These are phyloP conservation scores for Dichotomopilus funicola DNA, from an alignment of 2,329 filamentous ascomycete genomes.

Conservation along the genomic window DNA sequence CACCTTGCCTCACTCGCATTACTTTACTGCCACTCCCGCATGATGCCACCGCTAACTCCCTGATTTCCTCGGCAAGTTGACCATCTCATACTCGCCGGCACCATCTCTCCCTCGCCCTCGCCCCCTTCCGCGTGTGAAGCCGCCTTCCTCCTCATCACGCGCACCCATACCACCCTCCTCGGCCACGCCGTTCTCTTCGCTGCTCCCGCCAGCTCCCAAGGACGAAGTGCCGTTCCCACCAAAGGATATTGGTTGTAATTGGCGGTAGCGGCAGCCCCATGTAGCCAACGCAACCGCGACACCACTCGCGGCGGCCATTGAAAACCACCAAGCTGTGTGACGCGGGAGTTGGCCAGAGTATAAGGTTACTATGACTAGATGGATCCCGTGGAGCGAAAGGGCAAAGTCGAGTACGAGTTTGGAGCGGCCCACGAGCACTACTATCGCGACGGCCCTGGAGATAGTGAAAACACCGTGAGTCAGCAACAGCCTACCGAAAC, in stretches of 20 bases:
- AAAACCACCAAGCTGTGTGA: constrained; percentile 80
- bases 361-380: constrained; percentile 48
- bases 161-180: constrained; percentile 24
- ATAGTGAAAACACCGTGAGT: background rate
- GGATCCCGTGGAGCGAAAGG: constrained; percentile 57
- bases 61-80: constrained; percentile 33
- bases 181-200: constrained; percentile 19
- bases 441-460: constrained; percentile 70
- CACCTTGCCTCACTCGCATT: background rate
- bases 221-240: constrained; percentile 46
- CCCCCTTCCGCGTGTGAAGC: constrained; percentile 43
- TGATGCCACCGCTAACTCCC: background rate
- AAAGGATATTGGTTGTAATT: constrained; percentile 83
- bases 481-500: background rate
- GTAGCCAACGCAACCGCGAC: constrained; percentile 59
- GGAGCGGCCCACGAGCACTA: constrained; percentile 76
- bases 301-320: constrained; percentile 43
- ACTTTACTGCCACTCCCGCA: no score
- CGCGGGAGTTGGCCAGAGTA: constrained; percentile 72
- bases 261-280: constrained; percentile 87
- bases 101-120: constrained; percentile 49
- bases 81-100: constrained; percentile 61
- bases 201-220: constrained; percentile 33
- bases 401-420: constrained; percentile 96
- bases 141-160: constrained; percentile 40